These are phyloP conservation scores for Monosporascus cannonballus DNA, from an alignment of 2,329 filamentous ascomycete species.

Conservation along the genomic window DNA sequence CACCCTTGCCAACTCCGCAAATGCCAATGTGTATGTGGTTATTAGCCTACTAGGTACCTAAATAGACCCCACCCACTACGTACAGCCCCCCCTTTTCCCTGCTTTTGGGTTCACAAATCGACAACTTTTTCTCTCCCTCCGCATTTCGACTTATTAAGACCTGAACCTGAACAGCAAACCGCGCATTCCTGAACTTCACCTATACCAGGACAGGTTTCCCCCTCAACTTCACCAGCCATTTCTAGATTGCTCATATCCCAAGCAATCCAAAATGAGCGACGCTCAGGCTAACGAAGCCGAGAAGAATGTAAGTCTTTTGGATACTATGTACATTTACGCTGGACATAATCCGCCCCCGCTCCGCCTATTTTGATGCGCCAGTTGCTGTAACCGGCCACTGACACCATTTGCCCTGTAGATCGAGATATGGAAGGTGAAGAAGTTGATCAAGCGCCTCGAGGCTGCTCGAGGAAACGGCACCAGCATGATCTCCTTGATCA, in stretches of 20 bases:
- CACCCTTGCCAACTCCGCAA: too few species aligned
- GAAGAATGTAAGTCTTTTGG: conserved; percentile 68
- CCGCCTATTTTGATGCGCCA: conserved; percentile 10
- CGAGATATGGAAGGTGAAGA: conserved; percentile 97
- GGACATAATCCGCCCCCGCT: conserved; percentile 1
- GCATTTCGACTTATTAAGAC: too few species aligned
- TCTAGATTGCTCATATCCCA: neutral
- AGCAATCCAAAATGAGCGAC: conserved; percentile 70
- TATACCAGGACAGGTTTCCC: neutral
- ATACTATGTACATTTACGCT: neutral
- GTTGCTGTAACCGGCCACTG: conserved; percentile 12
- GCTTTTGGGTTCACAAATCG: too few species aligned
- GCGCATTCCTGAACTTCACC: too few species aligned
- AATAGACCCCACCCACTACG: too few species aligned
- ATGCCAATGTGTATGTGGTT: too few species aligned
- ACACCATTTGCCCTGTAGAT: conserved; percentile 40
- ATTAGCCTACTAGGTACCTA: too few species aligned
- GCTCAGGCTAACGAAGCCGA: conserved; percentile 86
- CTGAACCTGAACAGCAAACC: too few species aligned
- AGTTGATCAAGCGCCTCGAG: conserved; percentile 97
- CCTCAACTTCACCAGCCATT: neutral
- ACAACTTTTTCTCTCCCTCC: too few species aligned
- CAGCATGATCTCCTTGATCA: conserved; percentile 99
- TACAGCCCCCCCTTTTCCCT: too few species aligned
- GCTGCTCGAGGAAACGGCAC: conserved; percentile 97